Conservation (phyloP, 2,329 filamentous ascomycete genomes). For the Colletotrichum sp. region DNA sequence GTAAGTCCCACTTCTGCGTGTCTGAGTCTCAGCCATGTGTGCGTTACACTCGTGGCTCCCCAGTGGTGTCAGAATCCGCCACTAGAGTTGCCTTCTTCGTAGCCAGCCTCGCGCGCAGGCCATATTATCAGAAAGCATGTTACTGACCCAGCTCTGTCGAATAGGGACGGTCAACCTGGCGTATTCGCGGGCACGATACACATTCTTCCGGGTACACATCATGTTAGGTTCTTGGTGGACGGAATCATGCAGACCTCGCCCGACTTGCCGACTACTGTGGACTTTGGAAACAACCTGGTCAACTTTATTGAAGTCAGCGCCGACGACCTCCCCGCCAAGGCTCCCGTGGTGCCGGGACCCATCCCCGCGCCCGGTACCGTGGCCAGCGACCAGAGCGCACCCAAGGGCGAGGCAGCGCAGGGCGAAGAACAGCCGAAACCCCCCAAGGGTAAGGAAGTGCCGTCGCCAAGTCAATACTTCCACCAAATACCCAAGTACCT, state of each 20-base stretch:
- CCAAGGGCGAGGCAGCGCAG: conserved; percentile 35
- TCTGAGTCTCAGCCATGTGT: conserved; percentile 16
- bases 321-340: conserved; percentile 62
- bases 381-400: conserved; percentile 28
- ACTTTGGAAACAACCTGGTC: conserved; percentile 96
- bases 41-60: conserved; percentile 13
- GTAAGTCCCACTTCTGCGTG: conserved; percentile 59
- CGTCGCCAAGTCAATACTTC: conserved; percentile 67
- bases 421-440: conserved; percentile 48
- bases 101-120: neutral
- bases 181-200: conserved; percentile 79
- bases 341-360: conserved; percentile 35
- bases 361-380: conserved; percentile 31
- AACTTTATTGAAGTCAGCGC: conserved; percentile 96
- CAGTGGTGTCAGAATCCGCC: neutral
- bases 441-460: conserved; percentile 60
- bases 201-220: conserved; percentile 91
- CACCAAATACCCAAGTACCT: conserved; percentile 83
- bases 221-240: conserved; percentile 95
- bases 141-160: neutral
- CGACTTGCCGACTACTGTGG: conserved; percentile 89
- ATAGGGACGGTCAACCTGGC: conserved; percentile 60
- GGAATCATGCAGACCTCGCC: conserved; percentile 90
- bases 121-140: conserved; percentile 10
- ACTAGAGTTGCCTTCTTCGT: neutral